phyloP scores from a whole-genome alignment of 1,284 basidiomycete species.

The Fomes fomentarius region DNA sequence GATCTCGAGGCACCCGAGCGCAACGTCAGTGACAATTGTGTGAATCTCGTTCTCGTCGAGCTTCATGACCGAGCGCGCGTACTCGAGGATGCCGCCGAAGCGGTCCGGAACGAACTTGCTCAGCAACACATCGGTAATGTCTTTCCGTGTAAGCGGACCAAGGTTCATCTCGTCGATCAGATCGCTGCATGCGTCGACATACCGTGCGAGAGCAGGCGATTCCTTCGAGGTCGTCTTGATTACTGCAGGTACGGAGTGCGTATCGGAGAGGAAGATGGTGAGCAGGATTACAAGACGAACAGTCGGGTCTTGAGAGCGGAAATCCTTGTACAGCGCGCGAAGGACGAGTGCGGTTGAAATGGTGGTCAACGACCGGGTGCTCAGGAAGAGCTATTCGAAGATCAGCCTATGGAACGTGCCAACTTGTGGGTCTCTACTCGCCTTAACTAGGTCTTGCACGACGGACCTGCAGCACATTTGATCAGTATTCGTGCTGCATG shows the following conservation, averaged over 20 bases:
- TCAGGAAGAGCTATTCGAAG: slow-evolving; percentile 60
- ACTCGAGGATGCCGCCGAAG: slow-evolving; percentile 54
- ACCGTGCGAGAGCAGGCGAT: slow-evolving; percentile 20
- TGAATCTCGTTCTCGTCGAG: slow-evolving; percentile 45
- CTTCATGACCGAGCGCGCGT: slow-evolving; percentile 50
- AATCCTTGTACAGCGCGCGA: slow-evolving; percentile 64
- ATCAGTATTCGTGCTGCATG: slow-evolving; percentile 5
- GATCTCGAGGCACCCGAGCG: slow-evolving; percentile 58
- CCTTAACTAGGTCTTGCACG: slow-evolving; percentile 65
- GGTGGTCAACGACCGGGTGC: slow-evolving; percentile 63
- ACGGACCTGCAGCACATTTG: slow-evolving; percentile 42
- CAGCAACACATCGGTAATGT: slow-evolving; percentile 62
- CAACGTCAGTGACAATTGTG: slow-evolving; percentile 55
- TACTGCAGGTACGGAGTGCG: slow-evolving; percentile 38
- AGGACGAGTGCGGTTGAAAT: slow-evolving; percentile 52
- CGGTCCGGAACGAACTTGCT: slow-evolving; percentile 69
- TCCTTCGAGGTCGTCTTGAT: slow-evolving; percentile 17
- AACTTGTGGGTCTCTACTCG: slow-evolving; percentile 27
- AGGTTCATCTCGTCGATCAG: slow-evolving; percentile 56
- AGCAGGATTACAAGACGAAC: slow-evolving; percentile 71
- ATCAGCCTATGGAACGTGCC: not conserved
- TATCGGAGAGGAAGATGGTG: slow-evolving; percentile 57
- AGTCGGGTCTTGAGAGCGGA: slow-evolving; percentile 57
- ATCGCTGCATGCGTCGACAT: slow-evolving; percentile 36
- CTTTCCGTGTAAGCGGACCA: slow-evolving; percentile 55